phyloP scores from a whole-genome alignment of 2,329 filamentous ascomycete species.

The Aspergillus arachidicola region DNA sequence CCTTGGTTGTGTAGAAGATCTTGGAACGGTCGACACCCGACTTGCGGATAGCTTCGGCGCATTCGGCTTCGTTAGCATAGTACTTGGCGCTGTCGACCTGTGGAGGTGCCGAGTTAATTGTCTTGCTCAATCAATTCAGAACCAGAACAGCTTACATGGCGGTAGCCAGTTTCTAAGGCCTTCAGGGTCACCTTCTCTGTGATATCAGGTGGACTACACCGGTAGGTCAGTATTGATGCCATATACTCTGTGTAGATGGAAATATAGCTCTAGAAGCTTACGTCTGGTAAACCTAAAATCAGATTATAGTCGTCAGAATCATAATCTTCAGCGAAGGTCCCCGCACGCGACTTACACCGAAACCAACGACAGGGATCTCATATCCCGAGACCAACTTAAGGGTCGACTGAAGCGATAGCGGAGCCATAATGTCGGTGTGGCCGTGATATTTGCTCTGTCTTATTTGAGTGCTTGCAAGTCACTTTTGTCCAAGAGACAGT shows the following conservation, averaged over 20 bases:
- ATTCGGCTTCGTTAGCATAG: slow-evolving; percentile 62
- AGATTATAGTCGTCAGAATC: not conserved
- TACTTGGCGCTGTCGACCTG: slow-evolving; percentile 60
- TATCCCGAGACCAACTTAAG: slow-evolving; percentile 44
- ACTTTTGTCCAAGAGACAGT: not conserved
- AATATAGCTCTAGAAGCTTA: slow-evolving; percentile 20
- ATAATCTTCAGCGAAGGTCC: not conserved
- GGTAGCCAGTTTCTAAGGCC: slow-evolving; percentile 58
- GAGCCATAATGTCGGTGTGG: slow-evolving; percentile 24
- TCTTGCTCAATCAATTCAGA: not conserved
- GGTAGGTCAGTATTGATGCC: not conserved
- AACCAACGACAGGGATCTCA: slow-evolving; percentile 44
- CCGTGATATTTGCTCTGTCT: not conserved
- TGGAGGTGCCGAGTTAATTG: not conserved
- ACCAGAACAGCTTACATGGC: slow-evolving; percentile 49
- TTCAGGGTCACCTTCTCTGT: slow-evolving; percentile 62
- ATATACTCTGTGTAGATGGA: not conserved
- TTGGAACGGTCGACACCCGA: slow-evolving; percentile 56
- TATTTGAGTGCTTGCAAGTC: not conserved
- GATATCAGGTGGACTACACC: slow-evolving; percentile 54
- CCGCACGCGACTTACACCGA: slow-evolving; percentile 38
- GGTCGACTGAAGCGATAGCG: slow-evolving; percentile 36
- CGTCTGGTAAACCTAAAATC: slow-evolving; percentile 43
- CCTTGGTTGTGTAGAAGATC: slow-evolving; percentile 66
- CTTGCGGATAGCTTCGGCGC: slow-evolving; percentile 54